Evolutionary conservation across 2,329 filamentous ascomycete genomes (phyloP), one percentile per base, ranked within the genome.

Genomic region (Cladosporium oxysporum): DNA sequence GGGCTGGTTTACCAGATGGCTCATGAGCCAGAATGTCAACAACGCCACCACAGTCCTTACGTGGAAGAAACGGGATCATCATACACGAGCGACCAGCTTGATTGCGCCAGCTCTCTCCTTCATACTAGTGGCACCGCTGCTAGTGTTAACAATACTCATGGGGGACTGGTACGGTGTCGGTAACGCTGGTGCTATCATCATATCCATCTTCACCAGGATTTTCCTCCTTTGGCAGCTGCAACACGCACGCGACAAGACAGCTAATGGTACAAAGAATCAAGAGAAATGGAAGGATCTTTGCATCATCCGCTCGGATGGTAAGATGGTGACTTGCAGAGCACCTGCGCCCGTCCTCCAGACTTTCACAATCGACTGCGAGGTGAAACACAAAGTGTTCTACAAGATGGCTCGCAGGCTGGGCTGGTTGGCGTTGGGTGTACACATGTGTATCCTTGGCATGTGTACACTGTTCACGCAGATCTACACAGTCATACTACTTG

Each of bases 81-180:
- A 18, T 23, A 21, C 31, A 16, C 44, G 35, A 8, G 29, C 52
- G 7, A 57, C 35, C 5, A 52, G 47, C 11, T 5, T 53, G 16
- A 35, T 62, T 4, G 59, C 59, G 16, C 59, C 28, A 10, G 47
- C 23, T 5, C n/a, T 62, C 14, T 18, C 59, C 10, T 37, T 62
- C 10, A 2, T 37, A n/a, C 31, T 52, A 1, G 59, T 62, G 7
- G 35, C 47, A 4, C 59, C 59, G 14, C 52, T 67, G 5, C 41
- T 67, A 21, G 29, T 58, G 8, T 58, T 23, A 14, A 62, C 66
- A 2, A 26, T 58, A n/a, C 50, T 62, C 7, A 62, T 65, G 7
- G 66, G 62, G 29, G 66, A 67, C 37, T 67, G 66, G 66, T 67
- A 65, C 37, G 66, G 66, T 18, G 33, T 67, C 11, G 66, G 55